phyloP scores from a whole-genome alignment of 805 yeast genomes.

The Sugiyamaella marilandica region DNA sequence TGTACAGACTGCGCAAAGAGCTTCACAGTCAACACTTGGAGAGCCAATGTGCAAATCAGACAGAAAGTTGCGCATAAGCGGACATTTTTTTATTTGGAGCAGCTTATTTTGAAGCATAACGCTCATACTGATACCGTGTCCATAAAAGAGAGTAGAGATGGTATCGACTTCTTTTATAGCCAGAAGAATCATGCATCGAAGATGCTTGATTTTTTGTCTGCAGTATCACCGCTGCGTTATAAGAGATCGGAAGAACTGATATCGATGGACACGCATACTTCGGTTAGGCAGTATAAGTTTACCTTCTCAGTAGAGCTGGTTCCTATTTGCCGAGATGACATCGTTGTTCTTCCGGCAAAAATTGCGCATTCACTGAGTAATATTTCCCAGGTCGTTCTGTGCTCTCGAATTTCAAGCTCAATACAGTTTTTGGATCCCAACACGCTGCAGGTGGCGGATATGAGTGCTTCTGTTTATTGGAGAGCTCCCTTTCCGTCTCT shows the following conservation, averaged over 20 bases:
- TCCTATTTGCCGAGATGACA: constrained; percentile 90
- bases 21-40: constrained; percentile 92
- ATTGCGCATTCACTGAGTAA: constrained; percentile 78
- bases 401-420: constrained; percentile 73
- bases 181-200: constrained; percentile 87
- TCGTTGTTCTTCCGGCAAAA: constrained; percentile 77
- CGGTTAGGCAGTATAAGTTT: constrained; percentile 81
- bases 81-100: constrained; percentile 89
- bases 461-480: constrained; percentile 70
- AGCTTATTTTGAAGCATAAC: constrained; percentile 80
- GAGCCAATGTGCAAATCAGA: constrained; percentile 93
- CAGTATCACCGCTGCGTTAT: constrained; percentile 75
- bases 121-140: constrained; percentile 91
- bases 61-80: constrained; percentile 94
- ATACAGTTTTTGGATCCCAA: constrained; percentile 78
- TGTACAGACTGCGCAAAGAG: constrained; percentile 97
- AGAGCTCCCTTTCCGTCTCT: constrained; percentile 70
- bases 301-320: constrained; percentile 86
- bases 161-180: constrained; percentile 83
- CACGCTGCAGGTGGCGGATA: constrained; percentile 72
- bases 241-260: constrained; percentile 86
- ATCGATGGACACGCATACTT: constrained; percentile 84
- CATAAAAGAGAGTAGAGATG: constrained; percentile 84
- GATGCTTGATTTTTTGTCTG: constrained; percentile 80
- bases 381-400: constrained; percentile 72